Evolutionary conservation across 306 rosid genomes (phyloP).

Genomic region (Vicia faba): DNA sequence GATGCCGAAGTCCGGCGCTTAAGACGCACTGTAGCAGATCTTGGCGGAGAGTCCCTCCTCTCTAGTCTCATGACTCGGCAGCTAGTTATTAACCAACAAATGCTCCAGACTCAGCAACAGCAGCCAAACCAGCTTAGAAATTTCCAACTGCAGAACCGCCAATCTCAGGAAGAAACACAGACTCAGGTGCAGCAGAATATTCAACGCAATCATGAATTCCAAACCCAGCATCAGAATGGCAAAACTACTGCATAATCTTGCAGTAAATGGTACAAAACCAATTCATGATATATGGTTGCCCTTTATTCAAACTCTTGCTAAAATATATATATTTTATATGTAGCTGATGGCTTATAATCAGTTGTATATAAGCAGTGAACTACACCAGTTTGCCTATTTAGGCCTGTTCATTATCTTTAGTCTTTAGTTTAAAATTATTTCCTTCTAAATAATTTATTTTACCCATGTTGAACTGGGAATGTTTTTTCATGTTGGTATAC

Average conservation of each 20-base stretch:
- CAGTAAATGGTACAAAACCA: constrained; percentile 14
- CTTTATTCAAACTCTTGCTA: constrained; percentile 20
- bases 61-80: constrained; percentile 60
- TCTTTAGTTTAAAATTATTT: not conserved
- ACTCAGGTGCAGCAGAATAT: constrained; percentile 38
- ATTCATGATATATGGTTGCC: constrained; percentile 13
- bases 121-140: constrained; percentile 48
- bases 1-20: constrained; percentile 71
- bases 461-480: constrained; percentile 1
- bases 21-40: constrained; percentile 56
- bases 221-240: constrained; percentile 46
- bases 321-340: constrained; percentile 28
- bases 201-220: constrained; percentile 38
- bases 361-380: constrained; percentile 32
- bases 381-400: constrained; percentile 34
- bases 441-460: constrained; percentile 6
- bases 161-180: constrained; percentile 40
- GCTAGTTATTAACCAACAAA: constrained; percentile 59
- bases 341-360: constrained; percentile 25
- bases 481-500: not conserved
- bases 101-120: constrained; percentile 55
- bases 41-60: constrained; percentile 57
- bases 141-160: constrained; percentile 41
- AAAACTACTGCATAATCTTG: constrained; percentile 42
- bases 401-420: constrained; percentile 18